Evolutionary conservation across 371 early-diverging fungal species (phyloP), one percentile per base, ranked within the genome.

Genomic region (Paraphysoderma sedebokerense): DNA sequence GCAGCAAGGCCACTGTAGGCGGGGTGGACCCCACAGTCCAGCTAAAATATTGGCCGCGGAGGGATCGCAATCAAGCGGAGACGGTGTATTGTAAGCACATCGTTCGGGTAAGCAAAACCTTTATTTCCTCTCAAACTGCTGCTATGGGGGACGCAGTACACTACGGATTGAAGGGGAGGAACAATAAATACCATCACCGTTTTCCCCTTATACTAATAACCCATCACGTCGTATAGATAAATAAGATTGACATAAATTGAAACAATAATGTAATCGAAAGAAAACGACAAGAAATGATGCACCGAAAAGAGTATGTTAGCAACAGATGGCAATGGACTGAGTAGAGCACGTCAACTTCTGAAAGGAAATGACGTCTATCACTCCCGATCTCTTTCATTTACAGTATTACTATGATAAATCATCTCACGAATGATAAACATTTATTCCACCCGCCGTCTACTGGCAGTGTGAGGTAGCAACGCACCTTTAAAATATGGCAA

Each of bases 11-110:
- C 99, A 49, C 74, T 82, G 66, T 88, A 81, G 9, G 96, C 99
- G 19, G 99, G 99, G 70, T 99, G 99, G 52, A 98, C 78, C 47
- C 99, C 99, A 58, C 96, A 96, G 72, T 99, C 99, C 49, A 99
- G 79, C 85, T 82, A 65, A 45, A 31, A 29, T 44, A 15, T 34
- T 37, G 32, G 5, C 44, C 20, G 31, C 23, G 47, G 24, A 51
- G 26, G 38, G 19, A 55, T 38, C 38, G 24, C 46, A 46, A 59
- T 45, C 47, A 17, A 50, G 30, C 8, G 35, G 56, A 48, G 49
- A 47, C 34, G 38, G 24, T 22, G 53, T 35, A 44, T n/a, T 53
- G 32, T 29, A 37, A 44, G 35, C 32, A 59, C 51, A 44, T 33
- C 47, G 32, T 44, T 7, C 17, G 37, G 27, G 22, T 39, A 23